Base-by-base conservation (phyloP, 2,329 filamentous ascomycete species). In the Calonectria hawksworthii region DNA sequence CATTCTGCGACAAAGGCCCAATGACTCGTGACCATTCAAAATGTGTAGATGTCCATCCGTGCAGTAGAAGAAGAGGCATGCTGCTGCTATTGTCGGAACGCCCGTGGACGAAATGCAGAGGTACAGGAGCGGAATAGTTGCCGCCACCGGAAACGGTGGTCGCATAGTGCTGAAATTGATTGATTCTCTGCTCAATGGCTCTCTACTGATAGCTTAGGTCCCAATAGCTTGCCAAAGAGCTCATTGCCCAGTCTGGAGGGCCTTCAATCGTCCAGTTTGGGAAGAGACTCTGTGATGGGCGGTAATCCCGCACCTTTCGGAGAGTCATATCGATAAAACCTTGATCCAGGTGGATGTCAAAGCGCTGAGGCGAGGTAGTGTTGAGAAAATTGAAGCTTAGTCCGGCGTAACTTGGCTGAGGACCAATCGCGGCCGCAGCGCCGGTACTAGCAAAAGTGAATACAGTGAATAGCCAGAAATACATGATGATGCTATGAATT, bases 81-180 rank as follows among this genome's bases (percentile, higher is more conserved):
- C 11, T 38, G n/a, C 50, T 30, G 26, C 14, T 11, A 28, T 21
- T n/a, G 14, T 21, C 6, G 26, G 63, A 66, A 11, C 44, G 26
- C 38, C 51, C 13, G 44, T 66, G 63, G 32, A 66, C 44, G n/a
- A 66, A 66, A n/a, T 66, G 63, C 34, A 66, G 72, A 26, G 73
- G 78, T 18, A 78, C 65, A 32, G 72, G 61, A 3, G 41, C 41
- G 3, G 41, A 47, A 32, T 68, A 77, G 44, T 70, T 54, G 21
- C 30, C 30, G 26, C 38, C 56, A 5, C 23, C 32, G 26, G 56
- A 44, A 21, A 78, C 64, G 3, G 68, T 80, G 0, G 78, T 81
- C 32, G 72, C 79, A 67, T 47, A 47, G 41, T 47, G 41, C 5
- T 47, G 9, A 47, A 81, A 84, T n/a, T 73, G 71, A 44, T 84